Evolutionary conservation across 257 asterid species (phyloP), one percentile per base, ranked within the genome.

Genomic region (Solanum pimpinellifolium): DNA sequence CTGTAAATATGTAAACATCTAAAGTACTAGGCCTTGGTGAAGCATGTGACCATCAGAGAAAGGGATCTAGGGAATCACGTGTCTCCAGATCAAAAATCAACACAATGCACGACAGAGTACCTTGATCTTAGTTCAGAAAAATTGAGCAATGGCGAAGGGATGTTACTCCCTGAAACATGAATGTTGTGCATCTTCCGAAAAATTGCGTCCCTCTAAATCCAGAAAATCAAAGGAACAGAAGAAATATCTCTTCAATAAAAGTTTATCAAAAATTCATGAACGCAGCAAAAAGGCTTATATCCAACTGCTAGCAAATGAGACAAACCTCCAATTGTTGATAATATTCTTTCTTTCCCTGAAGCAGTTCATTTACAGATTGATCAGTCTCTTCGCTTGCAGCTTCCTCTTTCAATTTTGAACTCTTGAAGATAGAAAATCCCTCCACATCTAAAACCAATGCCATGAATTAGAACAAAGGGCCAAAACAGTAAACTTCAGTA

Each of bases 161-260:
- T 88, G 83, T 93, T 96, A 86, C 96, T 92, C 90, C 99, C 99
- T 83, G 98, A 94, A 89, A 94, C 96, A 90, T 96, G 99, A 89
- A 96, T 96, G 77, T 91, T 93, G 89, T 92, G 92, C 90, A 89
- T 91, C 94, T 96, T 96, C 83, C 99, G 94, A 76, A 92, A 93
- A 87, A 95, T 49, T 39, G 94, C 92, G 44, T 95, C 99, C 85
- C 97, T 90, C 99, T 96, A 87, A 92, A 56, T 76, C 68, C 68
- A 47, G 29, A 80, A 80, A 47, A 80, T 80, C 44, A 47, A 9
- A 80, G 68, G 3, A 47, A 47, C 85, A 80, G 4, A 78, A 9
- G 42, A 80, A 47, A 47, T 80, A 27, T 29, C 85, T 80, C 44
- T 27, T 80, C 18, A 47, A 47, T 16, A 27, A 18, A 78, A 80